Percentiles rank a stretch among this genome's conserved stretches.
Conservation (phyloP, 73 alveolate genomes). For the Tetrahymena borealis region DNA sequence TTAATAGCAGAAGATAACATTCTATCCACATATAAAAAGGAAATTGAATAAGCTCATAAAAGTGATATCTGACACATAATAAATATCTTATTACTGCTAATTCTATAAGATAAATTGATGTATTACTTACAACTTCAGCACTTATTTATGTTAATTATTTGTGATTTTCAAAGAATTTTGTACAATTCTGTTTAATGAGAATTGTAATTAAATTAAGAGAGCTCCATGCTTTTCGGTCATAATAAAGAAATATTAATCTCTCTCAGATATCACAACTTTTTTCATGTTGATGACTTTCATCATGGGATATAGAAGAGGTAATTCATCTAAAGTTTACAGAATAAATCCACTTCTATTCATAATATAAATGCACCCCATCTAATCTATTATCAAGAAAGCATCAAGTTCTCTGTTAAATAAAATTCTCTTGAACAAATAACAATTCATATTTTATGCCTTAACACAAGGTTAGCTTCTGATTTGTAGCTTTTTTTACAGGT, state of each 20-base stretch:
- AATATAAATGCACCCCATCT: not conserved
- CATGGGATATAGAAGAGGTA: not conserved
- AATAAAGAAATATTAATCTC: not conserved
- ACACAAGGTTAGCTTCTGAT: not conserved
- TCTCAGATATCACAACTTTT: not conserved
- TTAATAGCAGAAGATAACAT: not conserved
- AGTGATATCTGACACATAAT: not conserved
- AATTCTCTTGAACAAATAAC: not conserved
- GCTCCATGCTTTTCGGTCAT: not conserved
- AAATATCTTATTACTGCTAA: not conserved
- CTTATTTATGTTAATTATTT: not conserved
- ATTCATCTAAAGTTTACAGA: not conserved
- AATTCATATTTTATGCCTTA: not conserved
- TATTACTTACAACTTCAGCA: not conserved
- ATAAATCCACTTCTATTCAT: not conserved
- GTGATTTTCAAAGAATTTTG: not conserved
- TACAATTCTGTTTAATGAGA: not conserved
- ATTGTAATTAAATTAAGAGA: not conserved
- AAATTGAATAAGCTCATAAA: not conserved
- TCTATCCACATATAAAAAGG: not conserved
- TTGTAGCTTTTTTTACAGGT: not conserved
- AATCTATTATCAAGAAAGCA: not conserved
- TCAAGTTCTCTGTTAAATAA: not conserved
- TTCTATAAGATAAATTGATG: not conserved
- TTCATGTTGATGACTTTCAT: not conserved